Conservation (phyloP, 805 yeast genomes). For the Candida sonorensis region DNA sequence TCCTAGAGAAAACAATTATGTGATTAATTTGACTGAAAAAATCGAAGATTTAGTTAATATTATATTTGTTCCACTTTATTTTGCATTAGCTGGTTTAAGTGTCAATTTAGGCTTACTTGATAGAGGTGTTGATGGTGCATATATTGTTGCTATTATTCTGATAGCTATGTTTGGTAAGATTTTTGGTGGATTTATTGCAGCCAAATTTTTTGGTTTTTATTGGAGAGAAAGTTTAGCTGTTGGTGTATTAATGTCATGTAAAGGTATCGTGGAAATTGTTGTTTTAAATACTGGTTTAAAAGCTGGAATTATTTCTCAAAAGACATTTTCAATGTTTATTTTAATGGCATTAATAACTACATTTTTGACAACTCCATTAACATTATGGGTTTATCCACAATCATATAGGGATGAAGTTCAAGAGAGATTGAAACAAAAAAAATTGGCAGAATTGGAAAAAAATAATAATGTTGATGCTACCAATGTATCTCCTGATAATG, state of each 20-base stretch:
- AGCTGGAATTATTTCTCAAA: constrained; percentile 58
- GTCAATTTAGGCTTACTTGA: constrained; percentile 60
- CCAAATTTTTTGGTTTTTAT: constrained; percentile 51
- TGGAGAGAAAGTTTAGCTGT: constrained; percentile 75
- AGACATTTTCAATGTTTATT: constrained; percentile 72
- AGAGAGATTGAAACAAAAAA: constrained; percentile 15
- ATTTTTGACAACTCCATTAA: constrained; percentile 72
- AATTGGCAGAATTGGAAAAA: constrained; percentile 9
- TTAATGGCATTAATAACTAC: constrained; percentile 79
- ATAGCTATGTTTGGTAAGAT: constrained; percentile 67
- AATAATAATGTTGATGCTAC: constrained; percentile 14
- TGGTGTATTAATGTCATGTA: constrained; percentile 81
- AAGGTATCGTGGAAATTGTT: constrained; percentile 81
- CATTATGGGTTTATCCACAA: constrained; percentile 55
- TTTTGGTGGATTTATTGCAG: constrained; percentile 59
- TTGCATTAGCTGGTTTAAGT: constrained; percentile 72
- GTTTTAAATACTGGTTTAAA: constrained; percentile 68
- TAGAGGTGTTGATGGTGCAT: constrained; percentile 72
- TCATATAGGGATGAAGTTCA: constrained; percentile 48
- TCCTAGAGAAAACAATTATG: constrained; percentile 72
- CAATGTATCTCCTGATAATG: constrained; percentile 24
- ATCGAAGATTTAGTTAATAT: constrained; percentile 74
- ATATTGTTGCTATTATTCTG: constrained; percentile 56
- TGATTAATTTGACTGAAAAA: constrained; percentile 60
- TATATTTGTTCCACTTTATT: constrained; percentile 68